Evolutionary conservation across 2,329 filamentous ascomycete species (phyloP).

Genomic region (Curvularia lunata): DNA sequence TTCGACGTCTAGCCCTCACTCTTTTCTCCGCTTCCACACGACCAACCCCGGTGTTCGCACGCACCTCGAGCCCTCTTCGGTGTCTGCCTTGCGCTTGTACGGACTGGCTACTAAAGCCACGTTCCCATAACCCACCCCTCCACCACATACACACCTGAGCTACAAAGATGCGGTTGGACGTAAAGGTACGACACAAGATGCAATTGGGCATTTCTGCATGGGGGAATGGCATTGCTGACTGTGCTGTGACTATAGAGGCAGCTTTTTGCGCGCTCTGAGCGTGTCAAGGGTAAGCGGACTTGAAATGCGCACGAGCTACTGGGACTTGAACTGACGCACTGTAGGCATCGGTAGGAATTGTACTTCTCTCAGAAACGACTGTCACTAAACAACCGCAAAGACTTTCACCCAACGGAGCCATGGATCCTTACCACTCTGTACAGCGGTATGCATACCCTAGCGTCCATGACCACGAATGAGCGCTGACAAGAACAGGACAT

Average conservation of each 20-base stretch:
- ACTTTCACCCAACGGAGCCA: conserved; percentile 96
- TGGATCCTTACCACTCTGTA: conserved; percentile 95
- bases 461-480: conserved; percentile 2
- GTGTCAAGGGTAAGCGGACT: conserved; percentile 70
- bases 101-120: conserved; percentile 50
- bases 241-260: conserved; percentile 67
- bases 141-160: conserved; percentile 34
- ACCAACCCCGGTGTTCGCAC: conserved; percentile 1
- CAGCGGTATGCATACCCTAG: conserved; percentile 67
- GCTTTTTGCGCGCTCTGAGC: conserved; percentile 87
- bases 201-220: neutral
- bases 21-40: neutral
- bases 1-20: conserved; percentile 2
- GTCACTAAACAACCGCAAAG: conserved; percentile 63
- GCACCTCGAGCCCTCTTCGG: conserved; percentile 1
- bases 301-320: conserved; percentile 5
- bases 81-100: conserved; percentile 25
- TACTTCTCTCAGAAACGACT: conserved; percentile 5
- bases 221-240: conserved; percentile 44
- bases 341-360: conserved; percentile 45
- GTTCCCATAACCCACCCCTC: conserved; percentile 44
- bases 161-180: conserved; percentile 54
- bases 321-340: conserved; percentile 32
- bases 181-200: conserved; percentile 47
- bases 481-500: conserved; percentile 69